Percentiles rank a stretch among this genome's conserved stretches.
Conservation (phyloP, 2,329 filamentous ascomycete genomes). For the Colletotrichum sp. region DNA sequence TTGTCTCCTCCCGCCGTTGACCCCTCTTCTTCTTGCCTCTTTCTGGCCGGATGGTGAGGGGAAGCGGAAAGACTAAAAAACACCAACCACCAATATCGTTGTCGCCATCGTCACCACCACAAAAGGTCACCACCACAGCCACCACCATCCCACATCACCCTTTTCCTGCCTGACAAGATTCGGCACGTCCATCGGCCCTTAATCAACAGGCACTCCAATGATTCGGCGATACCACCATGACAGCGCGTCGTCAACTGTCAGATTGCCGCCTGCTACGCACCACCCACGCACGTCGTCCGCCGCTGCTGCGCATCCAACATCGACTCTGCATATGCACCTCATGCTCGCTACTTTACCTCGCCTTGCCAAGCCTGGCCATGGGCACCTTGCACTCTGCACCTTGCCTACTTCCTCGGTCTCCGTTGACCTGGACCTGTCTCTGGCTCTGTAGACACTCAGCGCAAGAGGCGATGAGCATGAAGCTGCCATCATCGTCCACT, state of each 20-base stretch:
- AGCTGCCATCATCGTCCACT: background rate
- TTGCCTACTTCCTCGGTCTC: background rate
- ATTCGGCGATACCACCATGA: background rate
- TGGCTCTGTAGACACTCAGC: background rate
- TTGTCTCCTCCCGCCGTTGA: background rate
- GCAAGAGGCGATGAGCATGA: background rate
- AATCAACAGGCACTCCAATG: constrained; percentile 6
- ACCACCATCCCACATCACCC: background rate
- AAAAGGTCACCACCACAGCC: background rate
- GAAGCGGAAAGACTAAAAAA: constrained; percentile 3
- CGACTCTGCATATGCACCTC: background rate
- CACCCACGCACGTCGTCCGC: background rate
- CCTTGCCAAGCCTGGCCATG: background rate
- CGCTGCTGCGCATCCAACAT: background rate
- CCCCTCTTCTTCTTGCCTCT: background rate
- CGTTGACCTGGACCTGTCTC: background rate
- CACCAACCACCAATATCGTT: background rate
- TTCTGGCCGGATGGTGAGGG: background rate
- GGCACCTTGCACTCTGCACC: background rate
- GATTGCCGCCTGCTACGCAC: constrained; percentile 2
- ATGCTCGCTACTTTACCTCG: background rate
- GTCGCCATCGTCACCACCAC: background rate
- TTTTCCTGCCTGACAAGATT: constrained; percentile 3
- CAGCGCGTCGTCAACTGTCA: background rate
- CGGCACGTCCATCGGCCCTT: constrained; percentile 7